phyloP scores from a whole-genome alignment of 345 rosid species.

The Cardamine occulta region DNA sequence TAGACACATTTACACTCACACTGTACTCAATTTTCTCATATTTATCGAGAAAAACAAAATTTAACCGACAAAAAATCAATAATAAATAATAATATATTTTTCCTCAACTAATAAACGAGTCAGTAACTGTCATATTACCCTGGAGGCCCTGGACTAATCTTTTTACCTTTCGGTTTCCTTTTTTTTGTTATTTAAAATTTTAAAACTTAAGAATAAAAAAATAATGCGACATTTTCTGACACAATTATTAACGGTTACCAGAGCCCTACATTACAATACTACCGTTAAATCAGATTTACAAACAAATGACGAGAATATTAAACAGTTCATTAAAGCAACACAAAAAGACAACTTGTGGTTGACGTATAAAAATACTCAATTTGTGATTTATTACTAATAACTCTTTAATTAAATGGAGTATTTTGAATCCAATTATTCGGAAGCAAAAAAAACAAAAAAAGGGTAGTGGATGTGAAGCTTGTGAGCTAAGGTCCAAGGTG shows the following conservation, averaged over 20 bases:
- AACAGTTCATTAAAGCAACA: background rate
- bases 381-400: background rate
- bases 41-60: background rate
- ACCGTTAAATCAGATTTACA: slow-evolving; percentile 7
- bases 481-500: slow-evolving; percentile 2
- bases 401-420: background rate
- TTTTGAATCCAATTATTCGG: background rate
- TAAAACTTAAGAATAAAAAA: background rate
- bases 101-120: slow-evolving; percentile 1
- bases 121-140: slow-evolving; percentile 25
- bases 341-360: background rate
- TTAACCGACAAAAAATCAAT: slow-evolving; percentile 15
- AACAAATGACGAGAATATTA: background rate
- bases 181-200: background rate
- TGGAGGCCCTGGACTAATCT: slow-evolving; percentile 17
- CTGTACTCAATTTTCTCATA: slow-evolving; percentile 18
- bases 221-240: slow-evolving; percentile 30
- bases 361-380: background rate
- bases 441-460: background rate
- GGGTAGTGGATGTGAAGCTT: slow-evolving; percentile 20
- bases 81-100: background rate
- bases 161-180: slow-evolving; percentile 24
- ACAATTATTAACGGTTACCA: slow-evolving; percentile 29
- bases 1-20: background rate
- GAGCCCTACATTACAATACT: slow-evolving; percentile 22